Evolutionary conservation across 164 flowering plant genomes (phyloP), one percentile per base, ranked within the genome.

Genomic region (Stephania japonica): DNA sequence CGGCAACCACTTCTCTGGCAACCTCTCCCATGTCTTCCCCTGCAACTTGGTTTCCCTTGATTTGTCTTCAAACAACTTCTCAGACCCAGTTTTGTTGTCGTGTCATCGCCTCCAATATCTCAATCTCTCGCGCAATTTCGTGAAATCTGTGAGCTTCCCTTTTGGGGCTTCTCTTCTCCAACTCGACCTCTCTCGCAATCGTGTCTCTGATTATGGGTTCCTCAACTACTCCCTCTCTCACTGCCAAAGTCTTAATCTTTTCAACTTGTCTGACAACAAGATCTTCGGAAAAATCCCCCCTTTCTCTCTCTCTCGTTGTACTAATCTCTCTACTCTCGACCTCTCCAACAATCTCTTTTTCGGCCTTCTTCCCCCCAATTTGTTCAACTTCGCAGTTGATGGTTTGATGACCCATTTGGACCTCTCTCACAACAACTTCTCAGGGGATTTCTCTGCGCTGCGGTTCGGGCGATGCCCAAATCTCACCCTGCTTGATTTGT

Each of bases 291-390:
- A 72, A 65, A 76, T 89, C 69, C 70, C 64, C 32, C 23, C 63
- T 4, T 38, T 73, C 23, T 49, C 75, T 42, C 70, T 71, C 19
- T 74, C 78, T 1, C 68, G 87, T 65, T 85, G 92, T 82, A 76
- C 69, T 27, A 83, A 77, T 63, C 84, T 88, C 23, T 64, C 83
- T 7, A 65, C 63, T 63, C 74, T 91, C 7, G 91, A 91, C 70
- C 84, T 91, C 53, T 89, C 96, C 0, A 69, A 61, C 75, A 91
- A 91, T 80, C 88, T 87, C 77, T 86, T 93, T 68, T 82, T 92
- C 10, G 88, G 88, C 4, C 3, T 32, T 32, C 38, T 32, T 32
- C 38, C 38, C 38, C 38, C 38, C 38, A 32, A 32, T 32, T 32
- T 32, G 38, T 32, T 32, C 38, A 32, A 32, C 38, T 32, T n/a